Base-by-base conservation (phyloP, 202 grass and related monocot genomes). In the Zizania palustris region DNA sequence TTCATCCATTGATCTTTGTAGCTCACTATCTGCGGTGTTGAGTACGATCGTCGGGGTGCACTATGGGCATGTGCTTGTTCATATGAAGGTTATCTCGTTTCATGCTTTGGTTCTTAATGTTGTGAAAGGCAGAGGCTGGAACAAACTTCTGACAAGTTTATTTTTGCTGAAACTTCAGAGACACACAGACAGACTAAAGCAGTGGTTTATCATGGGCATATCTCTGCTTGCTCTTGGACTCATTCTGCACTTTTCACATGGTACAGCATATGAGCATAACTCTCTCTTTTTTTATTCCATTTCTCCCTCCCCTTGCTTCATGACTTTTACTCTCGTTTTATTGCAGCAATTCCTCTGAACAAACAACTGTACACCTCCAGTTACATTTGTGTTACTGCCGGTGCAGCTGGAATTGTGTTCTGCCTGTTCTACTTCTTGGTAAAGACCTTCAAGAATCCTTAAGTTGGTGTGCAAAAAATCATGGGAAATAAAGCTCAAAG, bases 301-400 rank as follows among this genome's bases (percentile, higher is more conserved):
- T 42, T 4, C 4, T 42, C 40, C 40, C 40, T 42, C 50, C n/a
- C 14, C 10, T 5, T 22, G 45, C 48, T 59, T 67, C 0, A 40
- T 57, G 36, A 44, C n/a, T 57, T 10, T 72, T n/a, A 73, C 48
- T 69, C 10, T 61, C 57, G 39, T 35, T 81, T 80, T 42, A 0
- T 20, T 70, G 72, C 79, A 97, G 91, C 85, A 12, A 93, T 97
- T 71, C 91, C 89, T 11, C 65, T 97, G 3, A 97, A 97, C 80
- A 97, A 97, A 16, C 94, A 97, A 65, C 75, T 97, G 43, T 93
- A 97, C 74, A 86, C 86, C 18, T 90, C 92, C 73, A 94, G 91
- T 39, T 97, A 97, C 80, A 79, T 97, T 60, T 92, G 94, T 11
- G 89, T 97, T 49, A 97, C 94, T 13, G 82, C 91, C 9, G 91